Evolutionary conservation across 495 filamentous ascomycete genomes (phyloP), one percentile per base, ranked within the genome.

Genomic region (Cenococcum geophilum): DNA sequence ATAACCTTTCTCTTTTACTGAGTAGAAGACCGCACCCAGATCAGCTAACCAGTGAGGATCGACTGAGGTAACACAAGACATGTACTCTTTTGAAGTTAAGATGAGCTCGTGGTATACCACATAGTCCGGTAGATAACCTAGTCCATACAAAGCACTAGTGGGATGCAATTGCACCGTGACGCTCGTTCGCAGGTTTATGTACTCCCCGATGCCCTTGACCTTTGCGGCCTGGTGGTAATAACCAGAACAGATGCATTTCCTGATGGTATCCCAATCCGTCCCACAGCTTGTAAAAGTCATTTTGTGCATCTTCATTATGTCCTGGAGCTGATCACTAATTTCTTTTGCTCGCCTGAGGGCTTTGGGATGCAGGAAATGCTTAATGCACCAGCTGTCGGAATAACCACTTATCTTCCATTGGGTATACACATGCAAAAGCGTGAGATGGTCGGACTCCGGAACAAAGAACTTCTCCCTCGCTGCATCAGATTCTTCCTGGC

Each of bases 401-500:
- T 82, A 87, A 1, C 91, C 91, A 72, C 97, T 96, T 6, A 86
- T 78, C 71, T 88, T 90, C 95, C 95, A 97, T 70, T 96, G 92
- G 14, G 87, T 88, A 74, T 92, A 99, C 10, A 99, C 93, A 68
- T 97, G 90, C 14, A 99, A 83, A 32, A 97, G 86, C 1, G 95
- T 99, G 5, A 99, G 76, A 69, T 99, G 95, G 73, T 99, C 95
- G 1, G 90, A 96, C 75, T 99, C 93, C 16, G 91, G 89, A 14
- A 97, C 95, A 72, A 96, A 97, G 74, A 99, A 99, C 68, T 97
- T 96, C 69, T 99, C 95, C n/a, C 92, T 82, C 4, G 95, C 92
- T 0, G 91, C 85, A 69, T 99, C 95, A 16, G 91, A 91, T 76
- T 99, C 95, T 65, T 97, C 95, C 68, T 95, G 89, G 0, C 95